These are phyloP conservation scores for Porodaedalea pini DNA, from an alignment of 1,284 basidiomycete species.

Conservation along the genomic window DNA sequence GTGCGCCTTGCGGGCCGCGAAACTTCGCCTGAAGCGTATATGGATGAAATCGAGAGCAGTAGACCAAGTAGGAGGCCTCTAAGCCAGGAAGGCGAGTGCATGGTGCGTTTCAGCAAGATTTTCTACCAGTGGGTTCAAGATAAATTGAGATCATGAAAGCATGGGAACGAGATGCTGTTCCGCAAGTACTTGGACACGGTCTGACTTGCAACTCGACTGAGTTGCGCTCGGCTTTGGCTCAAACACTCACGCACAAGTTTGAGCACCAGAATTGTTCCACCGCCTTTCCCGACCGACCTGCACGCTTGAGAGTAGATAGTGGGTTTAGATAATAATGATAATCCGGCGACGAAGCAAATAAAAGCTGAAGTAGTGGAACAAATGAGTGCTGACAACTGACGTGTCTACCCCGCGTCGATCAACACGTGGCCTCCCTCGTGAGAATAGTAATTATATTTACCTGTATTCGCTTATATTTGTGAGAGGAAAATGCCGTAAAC, in stretches of 20 bases:
- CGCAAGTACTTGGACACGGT: too few relatives aligned
- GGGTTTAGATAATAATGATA: neutral
- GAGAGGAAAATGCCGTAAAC: too few relatives aligned
- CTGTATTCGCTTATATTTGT: too few relatives aligned
- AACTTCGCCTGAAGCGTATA: neutral
- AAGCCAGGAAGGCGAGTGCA: neutral
- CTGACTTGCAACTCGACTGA: neutral
- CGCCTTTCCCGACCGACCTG: neutral
- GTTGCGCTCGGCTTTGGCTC: slow-evolving; percentile 1
- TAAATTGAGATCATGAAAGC: neutral
- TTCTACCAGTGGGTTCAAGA: neutral
- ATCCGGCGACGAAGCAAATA: neutral
- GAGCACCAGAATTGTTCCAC: neutral
- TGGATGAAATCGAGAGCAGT: neutral
- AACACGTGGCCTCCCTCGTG: neutral
- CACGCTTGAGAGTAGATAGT: too few relatives aligned
- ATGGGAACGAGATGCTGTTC: neutral
- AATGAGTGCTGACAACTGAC: neutral
- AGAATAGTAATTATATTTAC: too few relatives aligned
- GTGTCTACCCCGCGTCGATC: neutral
- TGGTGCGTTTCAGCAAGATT: neutral
- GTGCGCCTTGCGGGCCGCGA: slow-evolving; percentile 41
- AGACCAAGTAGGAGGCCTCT: neutral
- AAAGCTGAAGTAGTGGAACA: neutral
- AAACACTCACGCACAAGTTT: neutral